Base-by-base conservation (phyloP, 345 rosid genomes). In the Populus simonii region DNA sequence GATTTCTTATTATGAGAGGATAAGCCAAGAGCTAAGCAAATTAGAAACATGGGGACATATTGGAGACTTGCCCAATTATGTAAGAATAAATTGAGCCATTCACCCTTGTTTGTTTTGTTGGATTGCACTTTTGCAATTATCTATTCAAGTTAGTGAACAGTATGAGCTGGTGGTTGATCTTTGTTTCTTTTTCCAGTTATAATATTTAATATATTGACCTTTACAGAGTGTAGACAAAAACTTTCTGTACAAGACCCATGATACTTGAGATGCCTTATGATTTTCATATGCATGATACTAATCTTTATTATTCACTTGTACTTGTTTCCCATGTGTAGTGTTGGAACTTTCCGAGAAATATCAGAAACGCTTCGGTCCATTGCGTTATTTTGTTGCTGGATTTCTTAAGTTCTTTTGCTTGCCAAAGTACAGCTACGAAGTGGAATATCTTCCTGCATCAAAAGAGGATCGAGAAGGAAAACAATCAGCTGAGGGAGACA, bases 301-400 rank as follows among this genome's bases (percentile, higher is more conserved):
- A 38, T 3, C 29, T 38, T 66, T 57, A 23, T 73, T 23, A 41
- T 59, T 74, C 68, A 69, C 78, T 9, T 66, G 74, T 23, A 25
- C 80, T 11, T 87, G 68, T 76, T 53, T 76, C 66, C 25, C 66
- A 76, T 84, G 74, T 73, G 82, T 89, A 93, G 99, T 96, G 70
- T 87, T 96, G 90, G 96, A 93, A 84, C 94, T 93, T 73, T 96
- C 99, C 6, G 99, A 90, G 85, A 96, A 90, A 83, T 91, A 90
- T 83, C 98, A 92, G 85, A 96, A 89, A 85, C 93, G 90, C 53
- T 96, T 89, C 86, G 99, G 99, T 86, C 97, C 99, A 15, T 80
- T 96, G 86, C 98, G 98, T 68, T 96, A 96, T 77, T 87, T 96
- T 78, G 94, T 96, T 83, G 98, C 99, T 83, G 99, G 99, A 63